Evolutionary conservation across 345 rosid species (phyloP).

Genomic region (Hibiscus trionum): DNA sequence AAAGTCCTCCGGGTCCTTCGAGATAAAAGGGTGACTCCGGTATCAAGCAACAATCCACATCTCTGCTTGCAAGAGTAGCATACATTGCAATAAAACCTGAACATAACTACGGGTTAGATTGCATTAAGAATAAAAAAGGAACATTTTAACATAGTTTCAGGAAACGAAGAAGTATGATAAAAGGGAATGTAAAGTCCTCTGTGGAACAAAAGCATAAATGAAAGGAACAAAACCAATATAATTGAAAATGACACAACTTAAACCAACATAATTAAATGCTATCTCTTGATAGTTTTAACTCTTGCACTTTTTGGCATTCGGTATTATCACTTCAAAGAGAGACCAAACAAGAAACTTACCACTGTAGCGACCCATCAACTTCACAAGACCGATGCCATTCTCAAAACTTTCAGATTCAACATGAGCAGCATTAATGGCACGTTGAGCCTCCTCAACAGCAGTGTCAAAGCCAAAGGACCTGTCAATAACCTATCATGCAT

Average conservation of each 20-base stretch:
- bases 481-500: constrained; percentile 40
- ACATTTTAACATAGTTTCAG: not conserved
- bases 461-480: constrained; percentile 87
- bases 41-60: constrained; percentile 87
- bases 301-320: not conserved
- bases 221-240: not conserved
- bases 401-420: constrained; percentile 79
- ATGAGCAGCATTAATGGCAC: constrained; percentile 90
- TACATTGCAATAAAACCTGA: constrained; percentile 82
- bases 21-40: constrained; percentile 85
- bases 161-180: not conserved
- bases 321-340: constrained; percentile 1
- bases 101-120: not conserved
- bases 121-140: not conserved
- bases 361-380: constrained; percentile 86
- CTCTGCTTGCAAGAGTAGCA: constrained; percentile 87
- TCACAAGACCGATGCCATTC: constrained; percentile 87
- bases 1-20: constrained; percentile 76
- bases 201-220: not conserved
- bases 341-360: constrained; percentile 39
- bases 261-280: no score
- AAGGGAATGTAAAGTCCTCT: not conserved
- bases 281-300: not conserved
- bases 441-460: constrained; percentile 96
- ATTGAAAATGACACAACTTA: no score